Base-by-base conservation (phyloP, 106 monocot species). In the Acorus calamus region DNA sequence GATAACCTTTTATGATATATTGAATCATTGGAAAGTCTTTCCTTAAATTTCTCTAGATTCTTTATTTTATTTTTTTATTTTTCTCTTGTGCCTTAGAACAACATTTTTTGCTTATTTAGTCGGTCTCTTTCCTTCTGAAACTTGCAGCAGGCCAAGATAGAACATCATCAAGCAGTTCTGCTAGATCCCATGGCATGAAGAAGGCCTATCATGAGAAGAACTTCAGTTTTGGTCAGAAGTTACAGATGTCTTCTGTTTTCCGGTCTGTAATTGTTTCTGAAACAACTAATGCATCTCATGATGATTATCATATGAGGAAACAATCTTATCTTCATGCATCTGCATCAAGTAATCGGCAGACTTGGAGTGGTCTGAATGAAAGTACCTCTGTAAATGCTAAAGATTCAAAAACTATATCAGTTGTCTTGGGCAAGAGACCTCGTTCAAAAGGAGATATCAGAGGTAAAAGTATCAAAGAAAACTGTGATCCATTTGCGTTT, bases 401-500 rank as follows among this genome's bases (percentile, higher is more conserved):
- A 52, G 55, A 69, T 66, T 58, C 72, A 56, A 86, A 75, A 10
- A 52, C 55, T 28, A 28, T 41, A 60, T 46, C 46, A 46, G n/a
- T 51, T 12, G 41, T 48, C 5, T 6, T 28, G 0, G 42, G 66
- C 51, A 83, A 77, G 74, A 89, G 76, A 75, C 69, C 72, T n/a
- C 73, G 56, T 59, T 49, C 60, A 52, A 68, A 74, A 69, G 71
- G 68, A 55, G 67, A 80, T 55, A 55, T 42, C 57, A 66, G 69
- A 49, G 47, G 51, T 66, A 63, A 49, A 13, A 9, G 42, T 52
- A 11, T 50, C 42, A 72, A 49, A 9, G 76, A 68, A 52, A 43
- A 28, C 12, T 71, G 28, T 72, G 91, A 92, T 69, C 91, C 91
- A 42, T 92, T 86, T 81, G 89, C 80, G 56, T 94, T 94, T 80